Conservation (phyloP, 371 early-diverging fungal species). For the Mucor sp. region DNA sequence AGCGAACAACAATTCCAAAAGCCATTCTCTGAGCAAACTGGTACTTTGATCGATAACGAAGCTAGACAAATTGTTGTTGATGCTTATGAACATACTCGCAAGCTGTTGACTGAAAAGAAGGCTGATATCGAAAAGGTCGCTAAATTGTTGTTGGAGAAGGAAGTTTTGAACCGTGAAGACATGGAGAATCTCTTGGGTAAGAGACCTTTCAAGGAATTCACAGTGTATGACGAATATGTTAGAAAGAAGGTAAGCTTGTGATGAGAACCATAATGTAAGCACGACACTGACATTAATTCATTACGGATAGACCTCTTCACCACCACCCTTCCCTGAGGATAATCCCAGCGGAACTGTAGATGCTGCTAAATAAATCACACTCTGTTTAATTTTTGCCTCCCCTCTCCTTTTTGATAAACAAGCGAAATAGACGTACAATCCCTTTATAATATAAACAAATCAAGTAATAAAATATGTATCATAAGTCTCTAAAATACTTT, state of each 20-base stretch:
- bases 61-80: slow-evolving; percentile 80
- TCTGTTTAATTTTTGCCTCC: slow-evolving; percentile 1
- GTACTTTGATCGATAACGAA: slow-evolving; percentile 92
- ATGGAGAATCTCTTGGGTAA: slow-evolving; percentile 91
- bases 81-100: slow-evolving; percentile 82
- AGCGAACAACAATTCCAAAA: slow-evolving; percentile 84
- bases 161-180: slow-evolving; percentile 94
- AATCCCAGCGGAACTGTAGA: slow-evolving; percentile 14
- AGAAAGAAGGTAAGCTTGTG: slow-evolving; percentile 37
- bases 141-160: slow-evolving; percentile 89
- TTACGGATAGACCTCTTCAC: slow-evolving; percentile 25
- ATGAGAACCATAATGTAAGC: not conserved
- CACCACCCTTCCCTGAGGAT: slow-evolving; percentile 47
- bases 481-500: not conserved
- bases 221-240: slow-evolving; percentile 70
- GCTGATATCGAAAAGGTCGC: slow-evolving; percentile 94
- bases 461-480: not conserved
- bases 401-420: not conserved
- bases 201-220: slow-evolving; percentile 83
- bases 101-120: slow-evolving; percentile 81
- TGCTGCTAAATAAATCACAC: not conserved
- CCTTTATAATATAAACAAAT: not conserved
- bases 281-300: not conserved
- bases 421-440: not conserved
- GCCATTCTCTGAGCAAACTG: slow-evolving; percentile 96